Evolutionary conservation across 2,329 filamentous ascomycete genomes (phyloP), one percentile per base, ranked within the genome.

Genomic region (Neopestalotiopsis sp.): DNA sequence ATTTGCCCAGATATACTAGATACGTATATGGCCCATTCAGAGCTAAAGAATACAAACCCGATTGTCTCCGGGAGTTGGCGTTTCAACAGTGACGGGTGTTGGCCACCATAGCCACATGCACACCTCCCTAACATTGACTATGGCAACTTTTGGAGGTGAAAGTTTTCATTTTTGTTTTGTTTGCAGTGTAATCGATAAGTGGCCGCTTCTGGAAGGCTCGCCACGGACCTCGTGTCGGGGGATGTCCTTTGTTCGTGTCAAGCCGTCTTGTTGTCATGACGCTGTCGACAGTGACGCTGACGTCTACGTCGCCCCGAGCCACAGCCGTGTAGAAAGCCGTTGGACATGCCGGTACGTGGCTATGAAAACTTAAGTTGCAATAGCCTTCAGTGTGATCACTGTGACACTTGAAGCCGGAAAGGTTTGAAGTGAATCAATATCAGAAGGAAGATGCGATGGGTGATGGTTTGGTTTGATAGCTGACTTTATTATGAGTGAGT

Each of bases 161-260:
- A 20, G 20, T 53, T 53, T 53, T 17, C 5, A n/a, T n/a, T 17
- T 24, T 20, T n/a, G 7, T 17, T 53, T 6, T 20, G 6, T n/a
- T 17, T 28, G 62, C 62, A 65, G 13, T 49, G 40, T n/a, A 65
- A 65, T 65, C 62, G 62, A 65, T 65, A 65, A 65, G 62, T 56
- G 53, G 32, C 61, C 61, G 61, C 34, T 10, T 38, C 34, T 10
- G 10, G 34, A 6, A 38, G 6, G 34, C 57, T 61, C 32, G 45
- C 20, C 45, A 53, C 45, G n/a, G 20, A 7, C 45, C 45, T 53
- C 45, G 45, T 53, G 45, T n/a, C 45, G n/a, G n/a, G 34, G 45
- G 45, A n/a, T 53, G 20, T 20, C 17, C 45, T 53, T n/a, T 20
- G 45, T 9, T n/a, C 42, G 5, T 17, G 42, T 49, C 42, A 38